Base-by-base conservation (phyloP, 2,329 filamentous ascomycete genomes). In the Aspergillus transmontanensis region DNA sequence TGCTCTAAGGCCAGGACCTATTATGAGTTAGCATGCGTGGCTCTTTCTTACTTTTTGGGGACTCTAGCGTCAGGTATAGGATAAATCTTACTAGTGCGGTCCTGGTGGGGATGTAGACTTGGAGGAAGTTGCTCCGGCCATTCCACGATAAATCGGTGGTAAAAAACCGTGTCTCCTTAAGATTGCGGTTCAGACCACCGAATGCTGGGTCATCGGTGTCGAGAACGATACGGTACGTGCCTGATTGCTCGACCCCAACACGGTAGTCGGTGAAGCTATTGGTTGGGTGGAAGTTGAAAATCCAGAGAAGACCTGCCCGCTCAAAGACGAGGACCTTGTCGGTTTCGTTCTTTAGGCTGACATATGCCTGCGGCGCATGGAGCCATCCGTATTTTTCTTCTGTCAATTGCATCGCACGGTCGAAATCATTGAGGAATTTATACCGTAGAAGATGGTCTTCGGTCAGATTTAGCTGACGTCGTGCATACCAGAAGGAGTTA, bases 261-360 rank as follows among this genome's bases (percentile, higher is more conserved):
- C 94, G 88, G 77, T 97, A 99, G 79, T 98, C 95, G 12, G 90
- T 89, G 80, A 91, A 99, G 78, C 93, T 97, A 69, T 90, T 81
- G 32, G 86, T 87, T 0, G 92, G 89, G 76, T 98, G 89, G 84
- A 98, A 97, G 81, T 99, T 99, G 85, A 99, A 98, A 71, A 97
- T 86, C 84, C 94, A 99, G 12, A 99, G 83, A 63, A 97, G 81
- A 0, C 94, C 94, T 1, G 89, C 95, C 36, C 95, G 88, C 82
- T 99, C 95, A 76, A 97, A 99, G 4, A 97, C 94, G 68, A 99
- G 88, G 50, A 98, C 89, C 82, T 98, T 99, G 81, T 99, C 95
- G 23, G 80, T 83, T 75, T 98, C 93, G 76, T 99, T 89, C 86
- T 98, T 99, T 70, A 98, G 84, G 65, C 91, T 95, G 73, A 99